These are phyloP conservation scores for Symmetrospora coprosmae DNA, from an alignment of 768 basidiomycete genomes.

Conservation along the genomic window DNA sequence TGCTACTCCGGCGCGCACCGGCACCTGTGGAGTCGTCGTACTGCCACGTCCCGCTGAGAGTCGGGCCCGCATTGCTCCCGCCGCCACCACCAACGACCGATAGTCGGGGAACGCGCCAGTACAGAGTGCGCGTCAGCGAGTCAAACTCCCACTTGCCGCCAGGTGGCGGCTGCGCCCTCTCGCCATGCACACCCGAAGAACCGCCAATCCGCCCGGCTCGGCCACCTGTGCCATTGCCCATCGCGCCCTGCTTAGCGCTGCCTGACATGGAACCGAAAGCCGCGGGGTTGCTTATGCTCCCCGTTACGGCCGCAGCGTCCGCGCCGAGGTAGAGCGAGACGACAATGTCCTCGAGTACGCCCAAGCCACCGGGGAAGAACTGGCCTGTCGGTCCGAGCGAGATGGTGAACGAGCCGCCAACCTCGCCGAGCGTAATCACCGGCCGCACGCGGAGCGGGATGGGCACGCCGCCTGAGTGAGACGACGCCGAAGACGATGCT, in stretches of 20 bases:
- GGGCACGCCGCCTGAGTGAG: background rate
- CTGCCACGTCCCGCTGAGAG: conserved; percentile 5
- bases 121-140: background rate
- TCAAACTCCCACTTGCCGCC: conserved; percentile 15
- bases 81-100: background rate
- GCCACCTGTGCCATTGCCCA: too few species aligned
- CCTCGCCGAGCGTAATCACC: conserved; percentile 2
- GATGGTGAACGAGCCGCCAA: conserved; percentile 15
- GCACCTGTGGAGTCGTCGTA: background rate
- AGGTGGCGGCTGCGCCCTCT: background rate
- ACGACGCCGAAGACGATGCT: background rate
- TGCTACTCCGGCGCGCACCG: too few species aligned
- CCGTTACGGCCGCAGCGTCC: background rate
- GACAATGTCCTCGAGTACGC: background rate
- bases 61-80: too few species aligned
- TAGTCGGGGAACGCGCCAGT: conserved; percentile 1
- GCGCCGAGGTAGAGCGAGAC: background rate
- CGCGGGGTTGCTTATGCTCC: background rate
- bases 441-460: conserved; percentile 6
- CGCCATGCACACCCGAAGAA: background rate
- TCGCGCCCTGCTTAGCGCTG: too few species aligned
- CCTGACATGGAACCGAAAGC: background rate
- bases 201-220: too few species aligned
- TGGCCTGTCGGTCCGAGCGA: background rate
- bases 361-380: background rate